These are phyloP conservation scores for Solanum sejunctum DNA, from an alignment of 257 asterid species.

Conservation along the genomic window DNA sequence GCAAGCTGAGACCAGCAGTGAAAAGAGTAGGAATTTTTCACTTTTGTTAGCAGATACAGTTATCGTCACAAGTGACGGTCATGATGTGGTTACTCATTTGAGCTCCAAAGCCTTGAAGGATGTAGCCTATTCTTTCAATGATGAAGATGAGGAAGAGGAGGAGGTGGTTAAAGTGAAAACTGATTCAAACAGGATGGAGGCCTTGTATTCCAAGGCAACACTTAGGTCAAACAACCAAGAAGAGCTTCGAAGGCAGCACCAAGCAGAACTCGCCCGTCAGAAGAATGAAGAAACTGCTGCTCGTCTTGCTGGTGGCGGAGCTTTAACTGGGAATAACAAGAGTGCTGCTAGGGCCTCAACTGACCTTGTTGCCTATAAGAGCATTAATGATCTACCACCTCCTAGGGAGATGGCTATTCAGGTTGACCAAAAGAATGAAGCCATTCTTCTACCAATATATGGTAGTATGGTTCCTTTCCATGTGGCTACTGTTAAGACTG, in stretches of 20 bases:
- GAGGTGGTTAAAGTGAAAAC: not conserved
- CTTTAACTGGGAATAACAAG: conserved; percentile 1
- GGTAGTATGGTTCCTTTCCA: conserved; percentile 23
- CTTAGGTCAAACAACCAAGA: conserved; percentile 18
- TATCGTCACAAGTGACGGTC: conserved; percentile 6
- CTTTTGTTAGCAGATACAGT: conserved; percentile 17
- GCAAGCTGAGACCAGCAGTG: conserved; percentile 6
- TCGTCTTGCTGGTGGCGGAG: conserved; percentile 11
- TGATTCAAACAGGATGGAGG: not conserved
- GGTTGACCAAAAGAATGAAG: conserved; percentile 22
- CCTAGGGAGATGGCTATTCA: conserved; percentile 15
- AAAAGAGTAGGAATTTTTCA: conserved; percentile 7
- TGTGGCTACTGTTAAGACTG: conserved; percentile 17
- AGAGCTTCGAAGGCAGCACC: conserved; percentile 17
- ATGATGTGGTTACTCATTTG: conserved; percentile 9
- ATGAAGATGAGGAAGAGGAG: conserved; percentile 11
- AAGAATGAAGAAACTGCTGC: conserved; percentile 19
- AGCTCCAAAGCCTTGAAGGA: conserved; percentile 17
- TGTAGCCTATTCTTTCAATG: conserved; percentile 18
- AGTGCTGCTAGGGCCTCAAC: conserved; percentile 2
- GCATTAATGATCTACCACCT: conserved; percentile 15
- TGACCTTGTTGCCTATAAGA: conserved; percentile 16
- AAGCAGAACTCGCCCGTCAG: conserved; percentile 17
- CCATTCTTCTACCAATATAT: conserved; percentile 12
- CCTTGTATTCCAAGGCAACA: conserved; percentile 13